Evolutionary conservation across 1,284 basidiomycete genomes (phyloP).

Genomic region (Heimioporus retisporus): DNA sequence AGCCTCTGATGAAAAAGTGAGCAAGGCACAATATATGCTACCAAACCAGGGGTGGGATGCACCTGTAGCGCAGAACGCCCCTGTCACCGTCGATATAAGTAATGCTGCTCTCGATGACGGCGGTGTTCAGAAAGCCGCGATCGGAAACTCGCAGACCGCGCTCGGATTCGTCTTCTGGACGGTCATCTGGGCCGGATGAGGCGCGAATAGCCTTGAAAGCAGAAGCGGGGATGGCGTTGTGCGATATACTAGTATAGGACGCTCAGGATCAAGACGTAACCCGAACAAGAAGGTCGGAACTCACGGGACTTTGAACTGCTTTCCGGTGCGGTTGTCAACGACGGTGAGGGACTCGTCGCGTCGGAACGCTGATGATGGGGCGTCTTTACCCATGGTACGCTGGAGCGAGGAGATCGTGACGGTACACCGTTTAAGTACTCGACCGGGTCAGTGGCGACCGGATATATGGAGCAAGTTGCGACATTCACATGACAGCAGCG

Average conservation of each 20-base stretch:
- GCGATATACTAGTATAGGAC: slow-evolving; percentile 62
- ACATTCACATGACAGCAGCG: slow-evolving; percentile 28
- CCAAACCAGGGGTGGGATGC: slow-evolving; percentile 6
- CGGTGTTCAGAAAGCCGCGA: slow-evolving; percentile 89
- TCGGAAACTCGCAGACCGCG: slow-evolving; percentile 83
- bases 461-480: no score
- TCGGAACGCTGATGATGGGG: slow-evolving; percentile 16
- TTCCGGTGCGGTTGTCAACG: slow-evolving; percentile 87
- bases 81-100: slow-evolving; percentile 92
- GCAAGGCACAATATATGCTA: not conserved
- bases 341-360: slow-evolving; percentile 69
- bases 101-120: slow-evolving; percentile 83
- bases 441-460: not conserved
- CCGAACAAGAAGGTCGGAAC: slow-evolving; percentile 37
- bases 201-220: slow-evolving; percentile 84
- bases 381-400: slow-evolving; percentile 38
- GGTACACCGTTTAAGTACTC: slow-evolving; percentile 20
- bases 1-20: slow-evolving; percentile 68
- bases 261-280: slow-evolving; percentile 10
- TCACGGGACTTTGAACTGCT: slow-evolving; percentile 79
- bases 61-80: slow-evolving; percentile 84
- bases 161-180: slow-evolving; percentile 86
- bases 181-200: slow-evolving; percentile 63
- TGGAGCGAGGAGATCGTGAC: not conserved
- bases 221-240: slow-evolving; percentile 83